Conservation (phyloP, 2,329 filamentous ascomycete genomes). For the Apiospora koreana region DNA sequence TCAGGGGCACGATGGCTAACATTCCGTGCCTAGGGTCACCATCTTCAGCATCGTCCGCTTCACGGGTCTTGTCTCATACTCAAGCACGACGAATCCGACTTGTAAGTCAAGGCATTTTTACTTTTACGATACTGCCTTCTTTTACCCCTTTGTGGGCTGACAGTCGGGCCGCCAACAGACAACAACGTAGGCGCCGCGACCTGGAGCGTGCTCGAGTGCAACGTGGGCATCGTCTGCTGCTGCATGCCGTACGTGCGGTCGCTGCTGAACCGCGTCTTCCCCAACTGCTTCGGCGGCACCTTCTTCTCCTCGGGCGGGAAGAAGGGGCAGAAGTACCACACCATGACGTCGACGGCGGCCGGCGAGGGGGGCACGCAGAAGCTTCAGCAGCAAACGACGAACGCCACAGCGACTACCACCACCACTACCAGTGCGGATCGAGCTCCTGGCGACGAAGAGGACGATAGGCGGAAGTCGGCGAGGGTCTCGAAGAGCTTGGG, state of each 20-base stretch:
- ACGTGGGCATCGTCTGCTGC: constrained; percentile 1
- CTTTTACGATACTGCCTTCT: background rate
- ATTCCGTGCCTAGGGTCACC: background rate
- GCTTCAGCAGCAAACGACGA: background rate
- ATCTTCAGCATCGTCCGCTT: background rate
- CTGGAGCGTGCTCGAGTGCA: constrained; percentile 1
- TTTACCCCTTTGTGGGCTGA: too few species aligned
- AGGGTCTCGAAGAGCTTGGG: background rate
- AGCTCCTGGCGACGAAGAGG: background rate
- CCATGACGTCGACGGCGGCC: background rate
- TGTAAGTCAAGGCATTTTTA: background rate
- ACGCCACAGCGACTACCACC: background rate
- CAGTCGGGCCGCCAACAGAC: background rate
- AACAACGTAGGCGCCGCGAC: constrained; percentile 1
- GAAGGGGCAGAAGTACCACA: background rate
- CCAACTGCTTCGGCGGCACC: constrained; percentile 2
- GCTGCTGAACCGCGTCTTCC: background rate
- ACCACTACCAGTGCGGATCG: background rate
- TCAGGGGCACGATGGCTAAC: background rate
- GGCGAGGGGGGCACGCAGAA: background rate
- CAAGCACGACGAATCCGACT: background rate
- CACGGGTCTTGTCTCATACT: background rate
- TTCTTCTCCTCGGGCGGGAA: background rate
- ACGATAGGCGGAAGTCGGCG: background rate
- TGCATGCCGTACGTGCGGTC: background rate